A percentile compares a stretch with the other conserved stretches of the same genome.
Conservation (phyloP, 345 rosid genomes). For the Euphorbia tirucalli region DNA sequence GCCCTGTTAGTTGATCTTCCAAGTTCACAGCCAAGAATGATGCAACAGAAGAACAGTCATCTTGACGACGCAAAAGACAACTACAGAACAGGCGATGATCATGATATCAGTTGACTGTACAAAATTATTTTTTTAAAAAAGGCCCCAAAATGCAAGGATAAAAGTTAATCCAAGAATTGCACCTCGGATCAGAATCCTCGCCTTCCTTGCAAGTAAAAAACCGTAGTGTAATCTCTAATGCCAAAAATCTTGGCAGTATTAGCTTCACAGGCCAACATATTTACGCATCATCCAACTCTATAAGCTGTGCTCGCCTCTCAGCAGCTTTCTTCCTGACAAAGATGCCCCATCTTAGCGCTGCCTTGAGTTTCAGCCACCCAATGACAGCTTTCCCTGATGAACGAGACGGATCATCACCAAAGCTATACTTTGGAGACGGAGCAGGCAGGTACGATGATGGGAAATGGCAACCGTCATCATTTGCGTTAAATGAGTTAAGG, state of each 20-base stretch:
- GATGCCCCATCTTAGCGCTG: slow-evolving; percentile 33
- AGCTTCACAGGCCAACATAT: slow-evolving; percentile 7
- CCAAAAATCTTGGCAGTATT: slow-evolving; percentile 19
- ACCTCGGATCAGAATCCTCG: not conserved
- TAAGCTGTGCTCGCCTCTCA: slow-evolving; percentile 31
- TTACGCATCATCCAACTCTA: slow-evolving; percentile 28
- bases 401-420: slow-evolving; percentile 30
- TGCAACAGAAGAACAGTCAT: too few relatives aligned
- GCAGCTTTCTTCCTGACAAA: slow-evolving; percentile 35
- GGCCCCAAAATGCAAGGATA: slow-evolving; percentile 9
- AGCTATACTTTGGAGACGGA: slow-evolving; percentile 16
- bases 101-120: too few relatives aligned
- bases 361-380: slow-evolving; percentile 37
- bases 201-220: slow-evolving; percentile 5
- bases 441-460: slow-evolving; percentile 16
- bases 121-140: not conserved
- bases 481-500: slow-evolving; percentile 9
- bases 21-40: too few relatives aligned
- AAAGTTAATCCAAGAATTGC: not conserved
- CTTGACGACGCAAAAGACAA: too few relatives aligned
- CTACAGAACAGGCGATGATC: too few relatives aligned
- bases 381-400: slow-evolving; percentile 32
- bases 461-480: slow-evolving; percentile 26
- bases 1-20: too few relatives aligned
- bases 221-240: slow-evolving; percentile 7